phyloP scores from a whole-genome alignment of 495 filamentous ascomycete genomes.

The Aspergillus ostianus region DNA sequence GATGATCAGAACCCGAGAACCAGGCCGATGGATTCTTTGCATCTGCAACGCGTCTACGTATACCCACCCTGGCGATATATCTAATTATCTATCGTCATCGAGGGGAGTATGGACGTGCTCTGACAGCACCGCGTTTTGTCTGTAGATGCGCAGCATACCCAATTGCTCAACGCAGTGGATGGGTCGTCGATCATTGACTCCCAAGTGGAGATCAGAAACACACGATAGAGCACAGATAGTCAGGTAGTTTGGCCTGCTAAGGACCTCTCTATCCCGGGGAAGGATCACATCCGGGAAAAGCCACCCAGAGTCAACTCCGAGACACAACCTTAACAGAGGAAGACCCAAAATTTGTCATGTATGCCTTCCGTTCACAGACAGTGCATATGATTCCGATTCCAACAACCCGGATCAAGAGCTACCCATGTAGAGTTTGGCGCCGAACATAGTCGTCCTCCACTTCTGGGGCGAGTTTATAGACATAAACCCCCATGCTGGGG shows the following conservation, averaged over 20 bases:
- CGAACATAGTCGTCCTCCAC: background rate
- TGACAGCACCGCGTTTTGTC: background rate
- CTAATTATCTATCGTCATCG: background rate
- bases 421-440: background rate
- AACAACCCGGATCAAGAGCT: background rate
- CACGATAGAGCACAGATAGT: background rate
- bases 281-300: background rate
- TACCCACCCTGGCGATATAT: background rate
- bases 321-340: background rate
- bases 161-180: background rate
- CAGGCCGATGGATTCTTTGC: slow-evolving; percentile 2
- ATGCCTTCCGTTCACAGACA: background rate
- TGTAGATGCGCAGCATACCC: background rate
- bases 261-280: background rate
- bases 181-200: background rate
- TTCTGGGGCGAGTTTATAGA: background rate
- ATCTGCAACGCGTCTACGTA: background rate
- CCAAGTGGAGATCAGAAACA: background rate
- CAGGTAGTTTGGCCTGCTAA: background rate
- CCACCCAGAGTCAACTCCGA: background rate
- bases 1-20: slow-evolving; percentile 5
- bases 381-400: background rate
- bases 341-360: background rate
- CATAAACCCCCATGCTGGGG: background rate
- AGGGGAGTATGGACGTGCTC: background rate